Percentiles rank a stretch among this genome's conserved stretches.
phyloP scores from a whole-genome alignment of 2,329 filamentous ascomycete species.

The Colletotrichum abscissum region DNA sequence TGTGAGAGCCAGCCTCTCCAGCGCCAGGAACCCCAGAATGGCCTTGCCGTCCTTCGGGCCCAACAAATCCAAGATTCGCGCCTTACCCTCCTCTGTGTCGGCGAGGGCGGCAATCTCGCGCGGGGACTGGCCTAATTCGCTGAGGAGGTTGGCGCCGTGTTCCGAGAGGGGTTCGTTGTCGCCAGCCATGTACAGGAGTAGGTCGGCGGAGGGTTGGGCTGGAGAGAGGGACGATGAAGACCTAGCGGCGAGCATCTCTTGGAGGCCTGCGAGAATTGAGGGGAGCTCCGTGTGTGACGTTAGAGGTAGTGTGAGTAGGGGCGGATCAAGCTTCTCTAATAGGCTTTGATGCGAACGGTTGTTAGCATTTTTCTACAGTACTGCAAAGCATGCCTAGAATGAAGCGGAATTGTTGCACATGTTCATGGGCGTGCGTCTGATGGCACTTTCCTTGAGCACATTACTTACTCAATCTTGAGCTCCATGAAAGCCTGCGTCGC shows the following conservation, averaged over 20 bases:
- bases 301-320: slow-evolving; percentile 53
- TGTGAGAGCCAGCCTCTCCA: slow-evolving; percentile 27
- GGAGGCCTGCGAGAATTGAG: slow-evolving; percentile 51
- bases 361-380: background rate
- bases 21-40: slow-evolving; percentile 44
- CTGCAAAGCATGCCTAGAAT: background rate
- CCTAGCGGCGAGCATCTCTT: slow-evolving; percentile 40
- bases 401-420: too few relatives aligned
- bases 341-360: slow-evolving; percentile 42
- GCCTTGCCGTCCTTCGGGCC: slow-evolving; percentile 44
- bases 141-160: slow-evolving; percentile 42
- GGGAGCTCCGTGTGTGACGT: slow-evolving; percentile 48
- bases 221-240: background rate
- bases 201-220: background rate
- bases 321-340: slow-evolving; percentile 46
- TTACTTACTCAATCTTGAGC: slow-evolving; percentile 57
- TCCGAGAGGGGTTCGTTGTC: slow-evolving; percentile 38
- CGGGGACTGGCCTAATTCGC: slow-evolving; percentile 42
- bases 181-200: slow-evolving; percentile 37
- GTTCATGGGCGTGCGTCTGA: background rate
- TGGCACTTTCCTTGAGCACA: background rate
- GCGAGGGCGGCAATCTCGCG: slow-evolving; percentile 41
- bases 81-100: slow-evolving; percentile 36
- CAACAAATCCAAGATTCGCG: slow-evolving; percentile 41
- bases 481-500: slow-evolving; percentile 50